These are phyloP conservation scores for Fusarium drepaniforme DNA, from an alignment of 2,329 filamentous ascomycete genomes.

Conservation along the genomic window DNA sequence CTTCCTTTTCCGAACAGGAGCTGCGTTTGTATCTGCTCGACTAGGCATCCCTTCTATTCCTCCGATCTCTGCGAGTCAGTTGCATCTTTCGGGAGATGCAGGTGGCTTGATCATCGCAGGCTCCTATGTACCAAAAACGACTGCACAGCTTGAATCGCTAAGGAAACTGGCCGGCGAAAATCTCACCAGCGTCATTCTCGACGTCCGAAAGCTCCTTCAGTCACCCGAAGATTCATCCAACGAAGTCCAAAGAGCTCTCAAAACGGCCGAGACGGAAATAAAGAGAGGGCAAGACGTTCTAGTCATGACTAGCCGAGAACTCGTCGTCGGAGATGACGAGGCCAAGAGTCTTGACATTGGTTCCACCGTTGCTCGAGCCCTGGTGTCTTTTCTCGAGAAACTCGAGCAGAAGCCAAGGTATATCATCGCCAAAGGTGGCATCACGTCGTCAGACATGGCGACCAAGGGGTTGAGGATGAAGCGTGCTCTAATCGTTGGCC, in stretches of 20 bases:
- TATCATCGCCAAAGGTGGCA: conserved; percentile 70
- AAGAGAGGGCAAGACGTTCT: conserved; percentile 63
- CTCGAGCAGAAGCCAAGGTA: conserved; percentile 65
- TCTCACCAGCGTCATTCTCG: conserved; percentile 60
- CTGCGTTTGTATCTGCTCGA: conserved; percentile 59
- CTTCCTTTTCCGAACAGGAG: conserved; percentile 56
- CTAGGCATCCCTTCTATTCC: conserved; percentile 64
- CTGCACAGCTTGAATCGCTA: conserved; percentile 62
- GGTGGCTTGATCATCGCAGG: conserved; percentile 68
- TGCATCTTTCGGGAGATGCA: conserved; percentile 51
- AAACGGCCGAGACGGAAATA: conserved; percentile 54
- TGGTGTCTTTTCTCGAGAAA: conserved; percentile 62
- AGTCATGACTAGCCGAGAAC: conserved; percentile 68
- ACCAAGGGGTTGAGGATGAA: conserved; percentile 68
- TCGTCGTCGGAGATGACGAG: conserved; percentile 61
- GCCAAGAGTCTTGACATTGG: conserved; percentile 67
- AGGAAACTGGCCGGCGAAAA: conserved; percentile 51
- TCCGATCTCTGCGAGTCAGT: conserved; percentile 60
- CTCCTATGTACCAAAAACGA: conserved; percentile 71
- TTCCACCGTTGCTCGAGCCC: conserved; percentile 60
- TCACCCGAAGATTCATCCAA: conserved; percentile 47
- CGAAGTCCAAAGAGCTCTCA: conserved; percentile 48
- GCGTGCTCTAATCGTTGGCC: conserved; percentile 65
- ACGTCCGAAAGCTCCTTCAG: conserved; percentile 61
- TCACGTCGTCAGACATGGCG: conserved; percentile 69